Percentiles rank a stretch among this genome's conserved stretches.
These are phyloP conservation scores for Pythium biforme DNA, from an alignment of 352 stramenopile genomes.

Conservation along the genomic window DNA sequence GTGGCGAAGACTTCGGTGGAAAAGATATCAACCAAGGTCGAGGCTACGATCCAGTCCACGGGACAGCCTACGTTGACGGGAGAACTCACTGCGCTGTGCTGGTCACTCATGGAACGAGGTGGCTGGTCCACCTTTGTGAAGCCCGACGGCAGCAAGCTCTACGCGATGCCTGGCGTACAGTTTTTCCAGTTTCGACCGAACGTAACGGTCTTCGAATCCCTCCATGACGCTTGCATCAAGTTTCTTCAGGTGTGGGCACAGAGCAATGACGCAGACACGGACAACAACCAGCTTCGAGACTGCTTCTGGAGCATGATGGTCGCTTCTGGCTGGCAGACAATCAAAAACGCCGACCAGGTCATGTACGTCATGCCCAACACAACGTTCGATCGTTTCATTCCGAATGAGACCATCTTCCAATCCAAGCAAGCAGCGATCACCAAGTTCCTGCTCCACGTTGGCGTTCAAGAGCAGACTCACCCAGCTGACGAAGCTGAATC, in stretches of 20 bases:
- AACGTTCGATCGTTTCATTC: conserved; percentile 62
- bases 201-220: conserved; percentile 76
- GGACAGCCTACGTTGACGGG: conserved; percentile 5
- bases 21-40: neutral
- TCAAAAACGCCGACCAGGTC: conserved; percentile 46
- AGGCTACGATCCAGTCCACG: neutral
- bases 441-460: conserved; percentile 42
- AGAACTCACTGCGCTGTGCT: conserved; percentile 43
- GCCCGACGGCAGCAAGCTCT: conserved; percentile 48
- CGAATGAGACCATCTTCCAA: conserved; percentile 75
- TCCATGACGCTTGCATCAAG: conserved; percentile 51
- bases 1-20: neutral
- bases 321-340: conserved; percentile 53
- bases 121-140: conserved; percentile 69
- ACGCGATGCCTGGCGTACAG: conserved; percentile 61
- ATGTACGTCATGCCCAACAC: conserved; percentile 67
- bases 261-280: neutral
- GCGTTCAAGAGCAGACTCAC: neutral
- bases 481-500: neutral
- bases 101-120: conserved; percentile 50
- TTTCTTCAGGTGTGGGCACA: conserved; percentile 46
- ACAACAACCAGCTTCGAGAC: conserved; percentile 33
- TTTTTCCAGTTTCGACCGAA: conserved; percentile 76
- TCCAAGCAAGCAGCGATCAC: conserved; percentile 57
- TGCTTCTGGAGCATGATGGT: conserved; percentile 63